Conservation (phyloP, 768 basidiomycete genomes). For the Lepiota venenata region DNA sequence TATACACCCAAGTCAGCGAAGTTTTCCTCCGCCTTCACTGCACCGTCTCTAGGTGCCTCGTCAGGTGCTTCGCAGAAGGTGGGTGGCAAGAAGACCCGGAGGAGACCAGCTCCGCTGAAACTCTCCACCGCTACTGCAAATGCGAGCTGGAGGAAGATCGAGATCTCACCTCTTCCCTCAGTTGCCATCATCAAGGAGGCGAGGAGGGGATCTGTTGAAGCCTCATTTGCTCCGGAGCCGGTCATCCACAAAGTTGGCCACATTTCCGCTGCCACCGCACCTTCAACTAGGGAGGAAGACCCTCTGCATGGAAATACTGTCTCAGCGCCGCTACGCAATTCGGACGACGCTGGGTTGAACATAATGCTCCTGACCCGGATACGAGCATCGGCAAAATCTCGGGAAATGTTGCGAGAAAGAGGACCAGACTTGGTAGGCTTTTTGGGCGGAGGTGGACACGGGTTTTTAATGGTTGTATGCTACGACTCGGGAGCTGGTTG, state of each 20-base stretch:
- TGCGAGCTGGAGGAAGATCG: slow-evolving; percentile 5
- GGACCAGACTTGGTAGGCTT: slow-evolving; percentile 3
- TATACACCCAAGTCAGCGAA: slow-evolving; percentile 2
- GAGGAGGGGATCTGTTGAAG: slow-evolving; percentile 27
- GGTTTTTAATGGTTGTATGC: not conserved
- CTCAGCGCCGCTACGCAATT: slow-evolving; percentile 2
- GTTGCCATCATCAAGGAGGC: slow-evolving; percentile 4
- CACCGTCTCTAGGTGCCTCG: not conserved
- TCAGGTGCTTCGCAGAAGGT: not conserved
- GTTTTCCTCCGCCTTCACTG: slow-evolving; percentile 6
- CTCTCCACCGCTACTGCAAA: slow-evolving; percentile 20
- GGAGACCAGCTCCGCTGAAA: slow-evolving; percentile 35
- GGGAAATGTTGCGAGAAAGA: slow-evolving; percentile 8
- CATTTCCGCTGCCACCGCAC: not conserved
- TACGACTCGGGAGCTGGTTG: no score
- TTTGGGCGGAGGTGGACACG: slow-evolving; percentile 3
- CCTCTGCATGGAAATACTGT: slow-evolving; percentile 4
- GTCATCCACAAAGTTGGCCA: slow-evolving; percentile 1
- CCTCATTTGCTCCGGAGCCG: slow-evolving; percentile 27
- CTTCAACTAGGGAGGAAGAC: not conserved
- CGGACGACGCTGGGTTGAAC: slow-evolving; percentile 35
- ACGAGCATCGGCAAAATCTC: no score
- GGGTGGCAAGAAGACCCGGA: slow-evolving; percentile 22
- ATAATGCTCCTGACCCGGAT: slow-evolving; percentile 38
- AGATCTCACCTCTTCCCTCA: not conserved